These are phyloP conservation scores for Penicillium arizonense DNA, from an alignment of 495 filamentous ascomycete genomes.

Conservation along the genomic window DNA sequence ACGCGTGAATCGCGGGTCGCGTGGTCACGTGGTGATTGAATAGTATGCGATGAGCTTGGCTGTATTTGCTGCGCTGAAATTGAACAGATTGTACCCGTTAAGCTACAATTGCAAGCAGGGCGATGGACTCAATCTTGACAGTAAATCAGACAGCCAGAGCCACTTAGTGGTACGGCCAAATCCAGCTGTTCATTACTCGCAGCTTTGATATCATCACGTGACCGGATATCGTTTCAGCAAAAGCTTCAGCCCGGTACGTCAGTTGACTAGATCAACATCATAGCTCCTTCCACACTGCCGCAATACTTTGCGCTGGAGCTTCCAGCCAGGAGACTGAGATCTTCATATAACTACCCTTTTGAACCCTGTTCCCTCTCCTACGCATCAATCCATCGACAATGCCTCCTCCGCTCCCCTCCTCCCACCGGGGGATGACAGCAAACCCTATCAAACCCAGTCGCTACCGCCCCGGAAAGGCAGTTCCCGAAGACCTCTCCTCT, in stretches of 20 bases:
- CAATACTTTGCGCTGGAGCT: constrained; percentile 17
- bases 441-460: constrained; percentile 77
- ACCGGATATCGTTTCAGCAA: constrained; percentile 27
- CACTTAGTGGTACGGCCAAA: too few species aligned
- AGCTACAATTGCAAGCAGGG: too few species aligned
- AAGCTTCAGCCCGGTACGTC: constrained; percentile 29
- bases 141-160: too few species aligned
- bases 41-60: neutral
- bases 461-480: constrained; percentile 81
- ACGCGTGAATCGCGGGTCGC: constrained; percentile 26
- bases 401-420: constrained; percentile 55
- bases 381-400: constrained; percentile 45
- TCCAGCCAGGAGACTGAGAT: constrained; percentile 18
- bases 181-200: neutral
- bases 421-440: constrained; percentile 87
- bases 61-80: neutral
- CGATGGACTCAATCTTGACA: too few species aligned
- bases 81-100: neutral
- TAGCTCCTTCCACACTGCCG: constrained; percentile 25
- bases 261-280: constrained; percentile 24
- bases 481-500: constrained; percentile 65
- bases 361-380: neutral
- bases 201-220: constrained; percentile 12
- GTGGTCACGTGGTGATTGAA: constrained; percentile 26
- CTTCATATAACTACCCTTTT: constrained; percentile 18